Percentiles rank a stretch among this genome's conserved stretches.
These are phyloP conservation scores for Setomelanomma holmii DNA, from an alignment of 2,329 filamentous ascomycete genomes.

Conservation along the genomic window DNA sequence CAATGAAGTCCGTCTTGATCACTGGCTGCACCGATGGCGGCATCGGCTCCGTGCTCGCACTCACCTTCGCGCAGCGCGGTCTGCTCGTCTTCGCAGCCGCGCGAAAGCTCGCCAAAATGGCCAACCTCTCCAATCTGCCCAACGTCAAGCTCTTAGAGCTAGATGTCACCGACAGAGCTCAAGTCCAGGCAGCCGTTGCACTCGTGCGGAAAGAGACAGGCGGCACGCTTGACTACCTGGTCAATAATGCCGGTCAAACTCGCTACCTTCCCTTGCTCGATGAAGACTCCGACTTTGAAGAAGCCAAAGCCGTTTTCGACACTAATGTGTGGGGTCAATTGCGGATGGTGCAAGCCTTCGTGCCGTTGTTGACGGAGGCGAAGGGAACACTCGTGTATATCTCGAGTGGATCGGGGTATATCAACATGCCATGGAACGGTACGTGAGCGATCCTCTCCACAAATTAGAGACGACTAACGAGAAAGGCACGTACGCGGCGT, in stretches of 20 bases:
- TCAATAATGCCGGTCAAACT: constrained; percentile 54
- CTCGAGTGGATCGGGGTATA: constrained; percentile 1
- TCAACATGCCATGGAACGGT: constrained; percentile 3
- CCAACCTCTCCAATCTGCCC: not conserved
- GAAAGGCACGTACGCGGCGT: constrained; percentile 35
- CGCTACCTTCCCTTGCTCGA: constrained; percentile 46
- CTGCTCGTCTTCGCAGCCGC: constrained; percentile 53
- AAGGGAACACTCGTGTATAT: constrained; percentile 20
- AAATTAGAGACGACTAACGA: not conserved
- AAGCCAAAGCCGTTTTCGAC: constrained; percentile 22
- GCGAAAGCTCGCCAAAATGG: constrained; percentile 28
- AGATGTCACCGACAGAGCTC: constrained; percentile 10
- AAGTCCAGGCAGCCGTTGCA: constrained; percentile 8
- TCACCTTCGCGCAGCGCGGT: constrained; percentile 45
- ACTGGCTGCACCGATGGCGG: constrained; percentile 44
- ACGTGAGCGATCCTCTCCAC: not conserved
- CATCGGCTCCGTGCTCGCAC: constrained; percentile 51
- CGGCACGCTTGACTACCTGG: constrained; percentile 27
- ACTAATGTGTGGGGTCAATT: constrained; percentile 53
- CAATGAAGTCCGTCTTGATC: constrained; percentile 16
- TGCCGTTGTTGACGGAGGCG: constrained; percentile 20
- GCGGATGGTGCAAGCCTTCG: constrained; percentile 49
- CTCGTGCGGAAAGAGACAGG: constrained; percentile 9
- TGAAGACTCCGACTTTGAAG: constrained; percentile 7
- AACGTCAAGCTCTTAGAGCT: not conserved